Conservation (phyloP, 2,329 filamentous ascomycete genomes). For the Fusarium buxicola region DNA sequence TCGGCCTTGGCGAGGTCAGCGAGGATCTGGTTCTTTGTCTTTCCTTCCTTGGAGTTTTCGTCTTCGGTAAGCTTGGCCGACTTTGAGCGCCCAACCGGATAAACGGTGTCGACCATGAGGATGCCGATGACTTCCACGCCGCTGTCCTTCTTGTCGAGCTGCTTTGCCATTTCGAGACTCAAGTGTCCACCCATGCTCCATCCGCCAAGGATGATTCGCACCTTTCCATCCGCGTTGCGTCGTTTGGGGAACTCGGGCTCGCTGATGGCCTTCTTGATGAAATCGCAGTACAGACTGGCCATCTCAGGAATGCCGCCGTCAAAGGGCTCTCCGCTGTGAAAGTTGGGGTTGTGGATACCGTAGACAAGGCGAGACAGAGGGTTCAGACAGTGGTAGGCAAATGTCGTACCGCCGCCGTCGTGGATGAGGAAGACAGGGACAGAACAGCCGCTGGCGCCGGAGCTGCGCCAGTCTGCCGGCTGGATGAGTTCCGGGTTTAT, state of each 20-base stretch:
- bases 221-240: slow-evolving; percentile 44
- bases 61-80: slow-evolving; percentile 19
- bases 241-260: slow-evolving; percentile 45
- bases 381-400: slow-evolving; percentile 66
- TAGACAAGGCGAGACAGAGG: slow-evolving; percentile 62
- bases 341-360: slow-evolving; percentile 67
- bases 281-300: slow-evolving; percentile 61
- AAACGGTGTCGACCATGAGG: slow-evolving; percentile 65
- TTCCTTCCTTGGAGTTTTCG: slow-evolving; percentile 45
- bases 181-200: slow-evolving; percentile 67
- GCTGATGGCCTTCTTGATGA: slow-evolving; percentile 56
- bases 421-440: slow-evolving; percentile 68
- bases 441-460: slow-evolving; percentile 30
- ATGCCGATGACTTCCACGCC: slow-evolving; percentile 60
- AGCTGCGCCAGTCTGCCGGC: slow-evolving; percentile 48
- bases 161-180: slow-evolving; percentile 62
- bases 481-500: slow-evolving; percentile 51
- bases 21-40: slow-evolving; percentile 51
- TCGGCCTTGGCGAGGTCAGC: slow-evolving; percentile 56
- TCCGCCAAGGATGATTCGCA: slow-evolving; percentile 63
- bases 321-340: slow-evolving; percentile 60
- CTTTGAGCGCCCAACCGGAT: slow-evolving; percentile 40
- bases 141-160: slow-evolving; percentile 54
- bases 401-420: slow-evolving; percentile 71
- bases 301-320: slow-evolving; percentile 66